These are phyloP conservation scores for Trametes villosa DNA, from an alignment of 768 basidiomycete species.

Conservation along the genomic window DNA sequence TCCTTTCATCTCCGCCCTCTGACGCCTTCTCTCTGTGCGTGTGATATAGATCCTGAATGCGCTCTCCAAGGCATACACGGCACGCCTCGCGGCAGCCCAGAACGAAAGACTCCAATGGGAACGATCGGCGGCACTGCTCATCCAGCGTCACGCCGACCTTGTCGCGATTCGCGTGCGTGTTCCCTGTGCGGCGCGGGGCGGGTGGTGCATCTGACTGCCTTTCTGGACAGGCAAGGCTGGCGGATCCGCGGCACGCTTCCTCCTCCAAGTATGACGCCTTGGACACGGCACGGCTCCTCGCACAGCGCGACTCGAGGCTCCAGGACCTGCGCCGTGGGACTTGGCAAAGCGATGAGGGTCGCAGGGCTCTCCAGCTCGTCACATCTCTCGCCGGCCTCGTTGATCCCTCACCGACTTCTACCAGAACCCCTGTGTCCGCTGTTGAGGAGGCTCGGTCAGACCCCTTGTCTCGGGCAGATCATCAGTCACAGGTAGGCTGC, in stretches of 20 bases:
- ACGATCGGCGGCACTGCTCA: constrained; percentile 40
- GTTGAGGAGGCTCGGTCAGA: too few relatives aligned
- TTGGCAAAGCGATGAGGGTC: constrained; percentile 22
- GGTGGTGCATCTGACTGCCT: not conserved
- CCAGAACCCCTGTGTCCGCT: not conserved
- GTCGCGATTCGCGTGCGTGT: constrained; percentile 28
- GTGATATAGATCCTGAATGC: constrained; percentile 28
- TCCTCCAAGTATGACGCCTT: constrained; percentile 23
- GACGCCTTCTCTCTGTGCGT: not conserved
- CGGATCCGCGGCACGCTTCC: constrained; percentile 13
- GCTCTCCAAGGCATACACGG: constrained; percentile 42
- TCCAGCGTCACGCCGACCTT: constrained; percentile 40
- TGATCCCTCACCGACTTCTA: not conserved
- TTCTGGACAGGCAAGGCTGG: constrained; percentile 17
- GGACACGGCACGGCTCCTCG: constrained; percentile 23
- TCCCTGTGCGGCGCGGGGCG: not conserved
- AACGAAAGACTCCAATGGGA: constrained; percentile 41
- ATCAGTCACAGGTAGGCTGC: not conserved
- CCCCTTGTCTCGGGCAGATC: not conserved
- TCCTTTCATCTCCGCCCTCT: constrained; percentile 19
- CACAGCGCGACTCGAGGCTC: constrained; percentile 20
- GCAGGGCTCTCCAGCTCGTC: constrained; percentile 20
- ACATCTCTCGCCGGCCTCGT: constrained; percentile 25
- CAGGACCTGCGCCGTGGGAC: constrained; percentile 22
- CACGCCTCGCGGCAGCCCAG: constrained; percentile 38